Evolutionary conservation across 345 rosid genomes (phyloP).

Genomic region (Dipteronia dyeriana): DNA sequence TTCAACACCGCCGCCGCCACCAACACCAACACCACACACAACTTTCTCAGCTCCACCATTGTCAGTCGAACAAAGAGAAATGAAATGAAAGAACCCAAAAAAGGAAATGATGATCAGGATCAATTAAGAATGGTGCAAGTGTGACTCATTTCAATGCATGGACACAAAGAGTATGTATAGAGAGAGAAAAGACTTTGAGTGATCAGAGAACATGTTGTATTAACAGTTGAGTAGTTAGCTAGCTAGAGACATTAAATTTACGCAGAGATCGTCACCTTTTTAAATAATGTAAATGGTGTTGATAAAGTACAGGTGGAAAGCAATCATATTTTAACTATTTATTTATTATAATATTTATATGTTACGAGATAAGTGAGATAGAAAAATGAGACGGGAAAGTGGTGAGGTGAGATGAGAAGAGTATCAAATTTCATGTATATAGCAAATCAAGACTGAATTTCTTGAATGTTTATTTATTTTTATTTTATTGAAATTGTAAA

Average conservation of each 20-base stretch:
- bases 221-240: constrained; percentile 31
- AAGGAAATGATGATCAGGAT: background rate
- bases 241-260: constrained; percentile 34
- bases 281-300: no score
- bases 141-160: constrained; percentile 25
- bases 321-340: no score
- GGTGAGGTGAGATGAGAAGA: no score
- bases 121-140: background rate
- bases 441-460: constrained; percentile 10
- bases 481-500: background rate
- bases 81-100: background rate
- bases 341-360: no score
- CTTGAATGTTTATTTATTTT: background rate
- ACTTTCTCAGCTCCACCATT: constrained; percentile 38
- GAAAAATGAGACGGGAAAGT: no score
- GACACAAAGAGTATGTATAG: constrained; percentile 25
- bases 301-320: no score
- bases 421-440: no score
- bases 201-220: background rate
- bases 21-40: constrained; percentile 24
- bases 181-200: constrained; percentile 1
- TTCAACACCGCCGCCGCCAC: constrained; percentile 17
- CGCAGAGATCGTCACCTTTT: constrained; percentile 22
- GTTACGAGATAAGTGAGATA: no score
- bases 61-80: constrained; percentile 14